Evolutionary conservation across 2,329 filamentous ascomycete genomes (phyloP).

Genomic region (Trichoderma hamatum): DNA sequence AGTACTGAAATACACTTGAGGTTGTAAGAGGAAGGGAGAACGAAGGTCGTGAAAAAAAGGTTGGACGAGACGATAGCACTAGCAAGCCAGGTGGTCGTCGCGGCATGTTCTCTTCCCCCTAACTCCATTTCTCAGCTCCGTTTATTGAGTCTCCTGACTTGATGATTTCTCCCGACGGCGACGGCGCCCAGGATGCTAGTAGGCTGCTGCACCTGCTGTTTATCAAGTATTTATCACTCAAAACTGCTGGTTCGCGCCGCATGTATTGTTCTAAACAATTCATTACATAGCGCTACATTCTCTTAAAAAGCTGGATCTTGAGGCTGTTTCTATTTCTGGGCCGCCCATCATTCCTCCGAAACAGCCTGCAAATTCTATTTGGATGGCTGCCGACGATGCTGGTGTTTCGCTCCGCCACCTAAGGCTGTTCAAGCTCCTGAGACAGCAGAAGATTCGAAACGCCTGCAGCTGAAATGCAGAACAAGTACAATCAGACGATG

Average conservation of each 20-base stretch:
- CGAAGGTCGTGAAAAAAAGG: neutral
- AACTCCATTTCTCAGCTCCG: too few species aligned
- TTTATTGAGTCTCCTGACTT: slow-evolving; percentile 43
- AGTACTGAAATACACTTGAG: slow-evolving; percentile 65
- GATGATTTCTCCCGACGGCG: slow-evolving; percentile 38
- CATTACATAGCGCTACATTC: slow-evolving; percentile 49
- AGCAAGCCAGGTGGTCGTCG: too few species aligned
- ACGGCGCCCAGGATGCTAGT: slow-evolving; percentile 39
- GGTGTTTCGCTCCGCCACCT: neutral
- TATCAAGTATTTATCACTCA: slow-evolving; percentile 62
- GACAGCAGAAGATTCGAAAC: too few species aligned
- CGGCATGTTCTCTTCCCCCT: too few species aligned
- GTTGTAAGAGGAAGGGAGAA: neutral
- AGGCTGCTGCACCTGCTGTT: slow-evolving; percentile 57
- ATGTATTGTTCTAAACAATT: slow-evolving; percentile 57
- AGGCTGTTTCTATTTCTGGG: slow-evolving; percentile 67
- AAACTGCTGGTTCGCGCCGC: slow-evolving; percentile 71
- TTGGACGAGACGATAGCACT: neutral
- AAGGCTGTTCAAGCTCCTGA: too few species aligned
- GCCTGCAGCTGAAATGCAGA: too few species aligned
- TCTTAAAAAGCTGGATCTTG: slow-evolving; percentile 59
- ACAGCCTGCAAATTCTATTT: slow-evolving; percentile 29
- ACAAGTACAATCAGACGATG: too few species aligned
- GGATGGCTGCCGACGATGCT: slow-evolving; percentile 11
- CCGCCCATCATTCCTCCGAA: slow-evolving; percentile 39